Evolutionary conservation across 2,329 filamentous ascomycete genomes (phyloP), one percentile per base, ranked within the genome.

Genomic region (Aspergillus unguis): DNA sequence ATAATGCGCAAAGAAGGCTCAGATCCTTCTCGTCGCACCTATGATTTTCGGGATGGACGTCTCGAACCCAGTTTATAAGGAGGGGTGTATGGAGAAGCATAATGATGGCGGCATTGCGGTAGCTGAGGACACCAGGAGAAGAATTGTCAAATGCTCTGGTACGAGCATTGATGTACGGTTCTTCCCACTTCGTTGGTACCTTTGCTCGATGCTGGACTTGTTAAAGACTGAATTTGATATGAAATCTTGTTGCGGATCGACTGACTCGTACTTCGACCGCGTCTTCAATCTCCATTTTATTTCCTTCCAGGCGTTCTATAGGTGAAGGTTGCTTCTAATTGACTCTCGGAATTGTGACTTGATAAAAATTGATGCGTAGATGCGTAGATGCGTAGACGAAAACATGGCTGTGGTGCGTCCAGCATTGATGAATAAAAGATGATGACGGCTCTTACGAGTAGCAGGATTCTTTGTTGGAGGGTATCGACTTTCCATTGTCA

Each of bases 21-120:
- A 23, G n/a, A 3, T 36, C 27, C 3, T 11, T 4, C 23, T 3
- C 43, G 49, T 8, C 27, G 17, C 10, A 37, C 2, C 28, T 17
- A 27, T 56, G 43, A 2, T 9, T 38, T 3, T 32, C 38, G 4
- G 17, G 31, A 11, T 58, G 55, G 28, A 43, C 50, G 3, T 40
- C 6, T 32, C 48, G n/a, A 2, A 62, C 26, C 58, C 63, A 68
- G 31, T 66, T 61, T 32, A 64, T 5, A 26, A 70, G 50, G 1
- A 57, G 7, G 2, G 64, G 61, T 1, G 55, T 57, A 54, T 67
- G 62, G n/a, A 69, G 53, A 26, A 69, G 50, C 37, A 62, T 29
- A 10, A 59, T 50, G 5, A 67, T 53, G 10, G 48, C 47, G 6
- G 55, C 54, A 54, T 67, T 70, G 17, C 65, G 60, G 55, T 69